Percentiles rank a stretch among this genome's conserved stretches.
These are phyloP conservation scores for Polysphondylium violaceum DNA, from an alignment of 78 protist species.

Conservation along the genomic window DNA sequence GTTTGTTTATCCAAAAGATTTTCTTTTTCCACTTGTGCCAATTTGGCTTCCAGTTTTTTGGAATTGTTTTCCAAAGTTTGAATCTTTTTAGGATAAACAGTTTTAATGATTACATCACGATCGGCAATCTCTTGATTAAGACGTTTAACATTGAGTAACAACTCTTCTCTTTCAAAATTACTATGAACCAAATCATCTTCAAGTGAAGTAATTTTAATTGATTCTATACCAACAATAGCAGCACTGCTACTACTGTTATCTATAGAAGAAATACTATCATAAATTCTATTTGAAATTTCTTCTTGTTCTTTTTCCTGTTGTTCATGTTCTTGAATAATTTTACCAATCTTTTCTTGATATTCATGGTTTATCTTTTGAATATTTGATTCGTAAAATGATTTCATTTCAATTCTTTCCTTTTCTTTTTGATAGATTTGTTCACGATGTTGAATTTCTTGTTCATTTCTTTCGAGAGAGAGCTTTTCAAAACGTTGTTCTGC, in stretches of 20 bases:
- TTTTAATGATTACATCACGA: slow-evolving; percentile 39
- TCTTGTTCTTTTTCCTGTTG: slow-evolving; percentile 27
- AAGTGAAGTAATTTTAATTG: not conserved
- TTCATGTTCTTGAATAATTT: not conserved
- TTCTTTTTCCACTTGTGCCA: slow-evolving; percentile 18
- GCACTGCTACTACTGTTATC: not conserved
- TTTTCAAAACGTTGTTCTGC: not conserved
- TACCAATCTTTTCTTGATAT: slow-evolving; percentile 10
- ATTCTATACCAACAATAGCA: not conserved
- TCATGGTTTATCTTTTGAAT: not conserved
- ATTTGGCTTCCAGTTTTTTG: slow-evolving; percentile 23
- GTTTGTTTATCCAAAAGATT: slow-evolving; percentile 16
- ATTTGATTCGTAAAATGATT: not conserved
- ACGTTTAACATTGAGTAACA: slow-evolving; percentile 1
- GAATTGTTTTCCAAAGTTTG: slow-evolving; percentile 15
- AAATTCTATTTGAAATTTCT: slow-evolving; percentile 27
- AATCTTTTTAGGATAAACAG: slow-evolving; percentile 64
- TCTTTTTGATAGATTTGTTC: not conserved
- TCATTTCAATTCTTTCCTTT: not conserved
- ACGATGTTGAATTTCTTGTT: not conserved
- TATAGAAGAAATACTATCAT: not conserved
- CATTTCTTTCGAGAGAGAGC: not conserved
- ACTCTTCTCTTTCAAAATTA: slow-evolving; percentile 29
- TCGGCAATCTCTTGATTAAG: slow-evolving; percentile 21
- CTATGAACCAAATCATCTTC: not conserved